Evolutionary conservation across 2,329 filamentous ascomycete genomes (phyloP), one percentile per base, ranked within the genome.

Genomic region (Colletotrichum trifolii): DNA sequence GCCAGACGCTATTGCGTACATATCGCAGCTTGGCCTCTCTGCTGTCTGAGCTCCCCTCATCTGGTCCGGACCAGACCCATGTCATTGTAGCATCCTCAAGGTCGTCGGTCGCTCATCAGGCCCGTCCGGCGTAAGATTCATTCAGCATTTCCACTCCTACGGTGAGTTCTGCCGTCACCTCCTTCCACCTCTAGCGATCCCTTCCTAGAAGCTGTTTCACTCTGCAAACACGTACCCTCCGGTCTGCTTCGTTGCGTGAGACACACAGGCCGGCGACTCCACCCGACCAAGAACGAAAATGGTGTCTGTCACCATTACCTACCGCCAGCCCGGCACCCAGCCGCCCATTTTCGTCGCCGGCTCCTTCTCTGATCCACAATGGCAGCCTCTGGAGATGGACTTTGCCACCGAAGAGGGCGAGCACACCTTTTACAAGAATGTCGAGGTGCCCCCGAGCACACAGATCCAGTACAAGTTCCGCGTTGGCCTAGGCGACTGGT

Each of bases 381-480:
- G 91, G 91, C 75, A 86, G 45, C 84, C 85, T 1, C 78, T 86
- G 50, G 89, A 92, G 77, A 92, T 94, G 90, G 75, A 85, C 9
- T 81, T 76, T 62, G 79, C 79, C 4, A 78, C 79, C 36, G 81
- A 83, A 9, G 77, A 81, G 4, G 78, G 83, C n/a, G 80, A 89
- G 58, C 78, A 87, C 63, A 73, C 83, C 11, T 94, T 91, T 73
- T 81, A 76, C 47, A 87, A 87, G 63, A 76, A 82, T 1, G 80
- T 92, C 48, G 74, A 82, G 40, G 81, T 85, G 8, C 79, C 86
- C 15, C 79, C 85, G 25, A 85, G 85, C 25, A 83, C 85, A 50
- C 83, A 87, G 62, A 87, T 92, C 69, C 88, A 91, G 71, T 94
- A 93, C 83, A 94, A 93, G 76, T 91, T 94, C 70, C 85, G 89